Evolutionary conservation across 148 eudicot species (phyloP).

Genomic region (Chenopodium suecicum): DNA sequence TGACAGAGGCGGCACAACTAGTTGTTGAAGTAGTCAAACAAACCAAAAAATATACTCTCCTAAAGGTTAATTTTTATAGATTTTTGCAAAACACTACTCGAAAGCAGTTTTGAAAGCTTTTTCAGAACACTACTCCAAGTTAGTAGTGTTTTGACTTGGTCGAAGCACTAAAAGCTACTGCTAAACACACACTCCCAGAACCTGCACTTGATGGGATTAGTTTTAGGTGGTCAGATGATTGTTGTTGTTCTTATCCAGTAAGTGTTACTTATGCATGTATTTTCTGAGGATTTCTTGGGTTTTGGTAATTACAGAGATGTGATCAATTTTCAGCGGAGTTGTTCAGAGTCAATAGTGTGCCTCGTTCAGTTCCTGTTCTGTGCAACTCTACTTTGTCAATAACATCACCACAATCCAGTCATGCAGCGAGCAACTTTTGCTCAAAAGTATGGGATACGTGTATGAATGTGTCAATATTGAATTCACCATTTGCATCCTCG

Average conservation of each 20-base stretch:
- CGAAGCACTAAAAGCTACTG: not conserved
- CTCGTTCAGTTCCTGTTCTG: conserved; percentile 54
- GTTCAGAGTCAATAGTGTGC: conserved; percentile 35
- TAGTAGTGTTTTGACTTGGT: not conserved
- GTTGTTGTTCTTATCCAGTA: not conserved
- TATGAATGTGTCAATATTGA: conserved; percentile 52
- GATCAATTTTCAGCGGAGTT: conserved; percentile 73
- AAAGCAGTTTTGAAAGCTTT: not conserved
- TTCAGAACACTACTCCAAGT: not conserved
- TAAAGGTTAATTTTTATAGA: not conserved
- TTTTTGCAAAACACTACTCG: not conserved
- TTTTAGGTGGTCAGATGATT: not conserved
- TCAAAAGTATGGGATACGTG: conserved; percentile 74
- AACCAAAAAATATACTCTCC: not conserved
- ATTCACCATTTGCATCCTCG: conserved; percentile 67
- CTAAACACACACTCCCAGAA: no score
- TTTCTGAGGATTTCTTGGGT: not conserved
- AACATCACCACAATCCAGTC: conserved; percentile 44
- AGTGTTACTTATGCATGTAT: not conserved
- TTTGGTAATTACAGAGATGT: conserved; percentile 49
- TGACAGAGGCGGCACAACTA: not conserved
- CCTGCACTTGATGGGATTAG: not conserved
- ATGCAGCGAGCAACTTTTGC: conserved; percentile 53
- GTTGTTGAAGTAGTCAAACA: no score
- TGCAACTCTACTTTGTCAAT: conserved; percentile 59